Percentiles rank a stretch among this genome's conserved stretches.
Evolutionary conservation across 1,284 basidiomycete genomes (phyloP).

Genomic region (Marasmius fiardii): DNA sequence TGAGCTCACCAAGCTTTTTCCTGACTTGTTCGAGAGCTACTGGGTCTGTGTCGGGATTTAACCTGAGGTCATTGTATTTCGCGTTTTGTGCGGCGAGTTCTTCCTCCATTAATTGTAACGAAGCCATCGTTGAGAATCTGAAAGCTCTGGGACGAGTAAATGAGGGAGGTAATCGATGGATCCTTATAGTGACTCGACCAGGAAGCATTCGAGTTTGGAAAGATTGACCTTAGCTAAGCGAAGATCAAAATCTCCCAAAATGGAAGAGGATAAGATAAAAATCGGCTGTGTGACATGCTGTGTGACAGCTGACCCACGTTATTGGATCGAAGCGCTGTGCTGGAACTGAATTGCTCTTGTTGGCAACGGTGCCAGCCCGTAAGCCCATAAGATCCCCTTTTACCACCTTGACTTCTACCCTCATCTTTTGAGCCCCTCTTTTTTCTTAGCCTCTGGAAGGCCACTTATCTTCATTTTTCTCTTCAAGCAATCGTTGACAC

Average conservation of each 20-base stretch:
- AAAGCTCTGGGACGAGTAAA: slow-evolving; percentile 1
- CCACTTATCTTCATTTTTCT: slow-evolving; percentile 15
- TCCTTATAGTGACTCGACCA: neutral
- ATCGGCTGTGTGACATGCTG: neutral
- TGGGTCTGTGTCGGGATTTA: slow-evolving; percentile 44
- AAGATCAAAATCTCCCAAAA: neutral
- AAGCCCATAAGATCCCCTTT: slow-evolving; percentile 4
- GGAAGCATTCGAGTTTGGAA: slow-evolving; percentile 1
- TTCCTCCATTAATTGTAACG: slow-evolving; percentile 8
- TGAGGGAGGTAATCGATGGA: slow-evolving; percentile 12
- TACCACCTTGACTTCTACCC: slow-evolving; percentile 19
- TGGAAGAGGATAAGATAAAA: neutral
- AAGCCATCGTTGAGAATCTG: slow-evolving; percentile 9
- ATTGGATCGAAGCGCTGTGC: neutral
- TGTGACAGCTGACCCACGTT: neutral
- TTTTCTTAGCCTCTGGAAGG: slow-evolving; percentile 37
- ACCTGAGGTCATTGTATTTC: slow-evolving; percentile 56
- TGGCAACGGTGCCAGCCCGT: neutral
- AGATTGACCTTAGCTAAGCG: neutral
- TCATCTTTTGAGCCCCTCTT: neutral
- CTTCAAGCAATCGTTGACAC: slow-evolving; percentile 14
- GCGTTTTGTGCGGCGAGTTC: slow-evolving; percentile 35
- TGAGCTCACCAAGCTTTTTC: slow-evolving; percentile 69
- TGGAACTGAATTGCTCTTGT: neutral
- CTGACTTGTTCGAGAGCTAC: slow-evolving; percentile 57